Percentiles rank a stretch among this genome's conserved stretches.
These are phyloP conservation scores for Colletotrichum orchidophilum DNA, from an alignment of 2,329 filamentous ascomycete species.

Conservation along the genomic window DNA sequence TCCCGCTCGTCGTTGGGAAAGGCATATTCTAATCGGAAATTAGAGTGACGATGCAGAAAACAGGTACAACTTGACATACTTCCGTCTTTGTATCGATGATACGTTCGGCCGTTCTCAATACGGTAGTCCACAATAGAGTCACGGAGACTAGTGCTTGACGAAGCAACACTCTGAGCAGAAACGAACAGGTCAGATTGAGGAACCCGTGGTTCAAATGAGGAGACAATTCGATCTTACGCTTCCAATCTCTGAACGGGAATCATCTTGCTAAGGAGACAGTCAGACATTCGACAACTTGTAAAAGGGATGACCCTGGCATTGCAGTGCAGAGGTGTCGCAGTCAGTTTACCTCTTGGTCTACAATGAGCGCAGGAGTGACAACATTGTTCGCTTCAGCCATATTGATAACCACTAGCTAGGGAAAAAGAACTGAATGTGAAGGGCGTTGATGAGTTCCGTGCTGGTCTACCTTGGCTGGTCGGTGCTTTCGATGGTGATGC, in stretches of 20 bases:
- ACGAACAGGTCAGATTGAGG: no score
- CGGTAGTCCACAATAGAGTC: constrained; percentile 41
- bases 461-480: not conserved
- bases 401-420: no score
- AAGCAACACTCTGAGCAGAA: constrained; percentile 1
- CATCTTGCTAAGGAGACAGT: not conserved
- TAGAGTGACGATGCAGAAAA: no score
- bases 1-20: constrained; percentile 19
- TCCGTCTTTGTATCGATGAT: not conserved
- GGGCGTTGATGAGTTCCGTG: no score
- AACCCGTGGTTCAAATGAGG: no score
- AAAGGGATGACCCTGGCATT: no score
- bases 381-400: no score
- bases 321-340: not conserved
- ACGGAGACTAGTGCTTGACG: constrained; percentile 41
- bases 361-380: not conserved
- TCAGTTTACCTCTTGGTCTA: not conserved
- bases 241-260: not conserved
- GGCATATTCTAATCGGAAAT: not conserved
- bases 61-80: no score
- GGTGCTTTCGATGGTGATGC: not conserved
- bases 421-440: no score
- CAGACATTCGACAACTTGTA: no score
- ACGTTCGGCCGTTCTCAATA: constrained; percentile 16
- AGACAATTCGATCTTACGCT: not conserved